Conservation (phyloP, 2,329 filamentous ascomycete genomes). For the Boeremia lycopersici region DNA sequence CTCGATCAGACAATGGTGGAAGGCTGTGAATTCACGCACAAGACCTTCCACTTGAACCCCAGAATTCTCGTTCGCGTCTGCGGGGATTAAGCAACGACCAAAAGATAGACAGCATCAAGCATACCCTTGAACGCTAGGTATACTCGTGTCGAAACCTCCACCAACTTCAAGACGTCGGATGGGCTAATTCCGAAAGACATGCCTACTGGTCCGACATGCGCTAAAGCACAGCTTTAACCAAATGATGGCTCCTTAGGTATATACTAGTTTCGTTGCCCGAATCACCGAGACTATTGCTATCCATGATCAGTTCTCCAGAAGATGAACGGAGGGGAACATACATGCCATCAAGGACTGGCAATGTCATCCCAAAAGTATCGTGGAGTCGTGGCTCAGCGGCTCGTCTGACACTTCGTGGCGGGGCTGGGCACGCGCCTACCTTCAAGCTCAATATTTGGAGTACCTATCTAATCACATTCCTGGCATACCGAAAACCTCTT, state of each 20-base stretch:
- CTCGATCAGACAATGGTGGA: conserved; percentile 36
- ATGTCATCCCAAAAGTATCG: conserved; percentile 21
- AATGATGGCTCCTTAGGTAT: conserved; percentile 25
- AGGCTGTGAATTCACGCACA: conserved; percentile 38
- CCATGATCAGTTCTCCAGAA: conserved; percentile 3
- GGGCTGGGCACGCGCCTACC: conserved; percentile 15
- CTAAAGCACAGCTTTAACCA: conserved; percentile 32
- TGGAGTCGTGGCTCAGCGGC: conserved; percentile 22
- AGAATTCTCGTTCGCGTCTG: conserved; percentile 44
- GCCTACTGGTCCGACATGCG: conserved; percentile 27
- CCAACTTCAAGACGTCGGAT: conserved; percentile 38
- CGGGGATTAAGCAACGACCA: conserved; percentile 13
- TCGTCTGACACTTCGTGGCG: conserved; percentile 3
- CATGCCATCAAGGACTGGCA: not conserved
- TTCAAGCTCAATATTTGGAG: not conserved
- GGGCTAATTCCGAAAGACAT: conserved; percentile 44
- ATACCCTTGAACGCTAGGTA: conserved; percentile 44
- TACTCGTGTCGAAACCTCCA: conserved; percentile 40
- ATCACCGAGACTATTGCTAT: conserved; percentile 17
- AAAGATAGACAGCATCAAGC: not conserved
- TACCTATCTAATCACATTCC: too few relatives aligned
- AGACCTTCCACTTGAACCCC: conserved; percentile 40
- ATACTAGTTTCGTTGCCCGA: conserved; percentile 16
- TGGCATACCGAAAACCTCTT: not conserved
- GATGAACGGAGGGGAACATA: too few relatives aligned